Evolutionary conservation across 805 yeast species (phyloP), one percentile per base, ranked within the genome.

Genomic region (Saturnispora quitensis): DNA sequence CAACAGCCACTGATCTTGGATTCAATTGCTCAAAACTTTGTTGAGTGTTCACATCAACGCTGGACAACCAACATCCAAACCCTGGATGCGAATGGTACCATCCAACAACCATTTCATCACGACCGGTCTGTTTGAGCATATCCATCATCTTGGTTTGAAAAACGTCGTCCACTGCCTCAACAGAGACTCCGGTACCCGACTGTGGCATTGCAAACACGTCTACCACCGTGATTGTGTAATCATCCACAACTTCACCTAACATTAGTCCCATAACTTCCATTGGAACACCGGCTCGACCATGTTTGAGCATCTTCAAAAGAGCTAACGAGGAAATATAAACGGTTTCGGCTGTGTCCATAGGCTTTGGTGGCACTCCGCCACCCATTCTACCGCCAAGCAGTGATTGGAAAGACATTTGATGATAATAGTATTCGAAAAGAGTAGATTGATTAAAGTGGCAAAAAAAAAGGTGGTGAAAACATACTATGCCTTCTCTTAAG

Each of bases 11-110:
- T 0, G 99, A 96, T 60, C 99, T 78, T 57, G 84, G 84, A 68
- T 91, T 91, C 68, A 93, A 81, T 69, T 89, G 97, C 67, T 93
- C 99, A 65, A 93, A 93, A 35, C 97, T 88, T 67, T 91, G 97
- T 66, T 93, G 99, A 3, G 99, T 93, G 68, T 89, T 89, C 55
- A 93, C 95, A 77, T 93, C 99, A 28, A 93, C 98, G 28, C 90
- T 82, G 12, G 98, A 90, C 60, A 93, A 76, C 99, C 99, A 93
- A 74, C 99, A 93, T n/a, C 99, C 99, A 67, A 91, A 93, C 17
- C 99, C 99, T 4, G 99, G 99, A 71, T 93, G 99, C 13, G 98
- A 90, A 67, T 93, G 99, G 73, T 93, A 93, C 99, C 99, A 93
- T 34, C 99, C 99, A 47, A 93, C 99, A 50, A 93, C 99, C 88